Evolutionary conservation across 345 rosid species (phyloP).

Genomic region (Hibiscus tridactylites): DNA sequence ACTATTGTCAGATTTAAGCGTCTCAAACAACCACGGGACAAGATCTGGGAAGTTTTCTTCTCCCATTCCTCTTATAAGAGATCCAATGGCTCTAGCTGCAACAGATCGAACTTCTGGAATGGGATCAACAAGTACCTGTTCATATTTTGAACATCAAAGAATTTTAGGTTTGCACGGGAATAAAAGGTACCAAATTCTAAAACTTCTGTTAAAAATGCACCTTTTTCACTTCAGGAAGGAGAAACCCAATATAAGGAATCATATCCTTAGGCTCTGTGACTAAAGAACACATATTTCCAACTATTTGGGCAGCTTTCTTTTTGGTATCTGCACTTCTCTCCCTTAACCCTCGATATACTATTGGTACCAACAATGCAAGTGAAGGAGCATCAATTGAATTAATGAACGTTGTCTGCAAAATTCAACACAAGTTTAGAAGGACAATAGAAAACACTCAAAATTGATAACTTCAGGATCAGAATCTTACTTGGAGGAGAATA

Average conservation of each 20-base stretch:
- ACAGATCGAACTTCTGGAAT: conserved; percentile 98
- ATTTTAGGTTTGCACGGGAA: background rate
- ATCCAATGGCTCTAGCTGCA: conserved; percentile 97
- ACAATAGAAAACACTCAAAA: background rate
- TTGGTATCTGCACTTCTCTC: conserved; percentile 97
- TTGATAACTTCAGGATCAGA: conserved; percentile 7
- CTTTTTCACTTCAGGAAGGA: conserved; percentile 99
- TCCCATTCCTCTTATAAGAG: conserved; percentile 98
- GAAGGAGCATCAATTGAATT: conserved; percentile 97
- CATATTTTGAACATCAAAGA: conserved; percentile 3
- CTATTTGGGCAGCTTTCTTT: conserved; percentile 97
- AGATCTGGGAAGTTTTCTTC: conserved; percentile 97
- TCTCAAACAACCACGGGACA: conserved; percentile 90
- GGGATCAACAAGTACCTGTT: conserved; percentile 96
- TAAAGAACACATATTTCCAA: conserved; percentile 96
- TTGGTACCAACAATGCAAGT: conserved; percentile 90
- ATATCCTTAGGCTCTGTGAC: conserved; percentile 97
- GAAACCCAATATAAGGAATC: conserved; percentile 97
- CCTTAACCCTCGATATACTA: conserved; percentile 93
- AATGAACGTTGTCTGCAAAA: conserved; percentile 82
- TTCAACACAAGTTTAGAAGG: conserved; percentile 17
- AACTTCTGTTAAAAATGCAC: conserved; percentile 21
- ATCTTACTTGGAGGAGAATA: conserved; percentile 93
- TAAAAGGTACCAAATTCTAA: background rate
- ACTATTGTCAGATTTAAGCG: conserved; percentile 90